Base-by-base conservation (phyloP, 164 flowering plant species). In the Sextonia rubra region DNA sequence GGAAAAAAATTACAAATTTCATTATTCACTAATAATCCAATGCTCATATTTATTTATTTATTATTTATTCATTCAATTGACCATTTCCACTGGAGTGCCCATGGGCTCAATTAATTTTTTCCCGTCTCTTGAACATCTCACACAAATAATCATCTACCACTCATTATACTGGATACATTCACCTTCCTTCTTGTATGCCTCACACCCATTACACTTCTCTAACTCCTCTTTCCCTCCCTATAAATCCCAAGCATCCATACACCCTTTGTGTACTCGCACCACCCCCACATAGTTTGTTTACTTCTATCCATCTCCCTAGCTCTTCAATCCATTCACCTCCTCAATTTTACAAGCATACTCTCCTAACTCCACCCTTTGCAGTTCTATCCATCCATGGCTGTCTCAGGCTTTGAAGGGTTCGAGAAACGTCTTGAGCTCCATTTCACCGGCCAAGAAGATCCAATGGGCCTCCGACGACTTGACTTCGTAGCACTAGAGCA, bases 381-480 rank as follows among this genome's bases (percentile, higher is more conserved):
- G 12, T 3, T 52, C n/a, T 60, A 2, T 68, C 24, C 18, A 7
- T 48, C 49, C 9, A 91, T 91, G 95, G 94, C 98, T 25, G 74
- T 76, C 15, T 85, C 92, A 27, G 96, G 96, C 4, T 92, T 92
- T 70, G 98, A 92, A 77, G 98, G 98, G 27, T 91, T 86, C 47
- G 98, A 92, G 77, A 91, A 92, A 79, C 87, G 97, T 48, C 84
- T 90, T 23, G 98, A 93, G 83, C 92, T 93, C 52, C 88, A 82
- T 11, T 93, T 93, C 89, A 83, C 87, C 63, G 89, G 89, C 0
- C 9, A 37, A 52, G 91, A 86, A 60, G 87, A 87, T 67, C 87
- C 91, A 0, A 79, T 44, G 18, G 93, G 95, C 0, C 86, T 94
- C 60, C 77, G 98, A 11, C 81, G 64, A 15, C 82, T 94, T 4